phyloP scores from a whole-genome alignment of 306 rosid species.

The Fragaria vesca region DNA sequence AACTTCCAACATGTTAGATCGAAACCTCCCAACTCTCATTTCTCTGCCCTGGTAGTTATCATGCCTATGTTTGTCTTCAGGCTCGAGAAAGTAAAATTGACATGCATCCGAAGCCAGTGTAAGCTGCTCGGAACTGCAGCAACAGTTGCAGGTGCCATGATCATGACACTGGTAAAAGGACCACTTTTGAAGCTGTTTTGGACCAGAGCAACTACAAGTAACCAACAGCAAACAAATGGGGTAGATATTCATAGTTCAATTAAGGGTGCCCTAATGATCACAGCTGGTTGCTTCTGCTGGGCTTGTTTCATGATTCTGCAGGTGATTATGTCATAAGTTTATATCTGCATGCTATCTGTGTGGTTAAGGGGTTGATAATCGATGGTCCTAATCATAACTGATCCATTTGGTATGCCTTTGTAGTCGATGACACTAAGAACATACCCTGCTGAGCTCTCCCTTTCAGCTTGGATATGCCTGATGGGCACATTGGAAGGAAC shows the following conservation, averaged over 20 bases:
- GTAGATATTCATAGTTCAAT: conserved; percentile 48
- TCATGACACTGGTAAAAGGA: conserved; percentile 79
- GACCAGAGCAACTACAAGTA: conserved; percentile 21
- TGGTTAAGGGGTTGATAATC: not conserved
- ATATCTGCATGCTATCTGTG: conserved; percentile 1
- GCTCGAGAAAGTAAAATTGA: conserved; percentile 63
- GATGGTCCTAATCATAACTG: not conserved
- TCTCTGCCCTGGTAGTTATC: not conserved
- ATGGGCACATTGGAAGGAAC: conserved; percentile 76
- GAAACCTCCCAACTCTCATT: not conserved
- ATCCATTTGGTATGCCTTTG: not conserved
- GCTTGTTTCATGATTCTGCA: conserved; percentile 75
- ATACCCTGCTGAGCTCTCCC: conserved; percentile 87
- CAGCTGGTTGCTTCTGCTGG: conserved; percentile 75
- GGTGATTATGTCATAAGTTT: conserved; percentile 32
- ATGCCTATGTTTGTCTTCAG: conserved; percentile 27
- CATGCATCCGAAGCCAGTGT: conserved; percentile 65
- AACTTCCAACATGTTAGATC: not conserved
- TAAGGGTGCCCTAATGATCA: conserved; percentile 64
- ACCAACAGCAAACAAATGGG: conserved; percentile 4
- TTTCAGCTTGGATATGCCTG: conserved; percentile 86
- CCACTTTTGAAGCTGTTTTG: conserved; percentile 58
- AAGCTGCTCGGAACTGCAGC: conserved; percentile 76
- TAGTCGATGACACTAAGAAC: conserved; percentile 67
- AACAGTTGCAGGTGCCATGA: conserved; percentile 85